Conservation (phyloP, 345 rosid species). For the Salix udensis region DNA sequence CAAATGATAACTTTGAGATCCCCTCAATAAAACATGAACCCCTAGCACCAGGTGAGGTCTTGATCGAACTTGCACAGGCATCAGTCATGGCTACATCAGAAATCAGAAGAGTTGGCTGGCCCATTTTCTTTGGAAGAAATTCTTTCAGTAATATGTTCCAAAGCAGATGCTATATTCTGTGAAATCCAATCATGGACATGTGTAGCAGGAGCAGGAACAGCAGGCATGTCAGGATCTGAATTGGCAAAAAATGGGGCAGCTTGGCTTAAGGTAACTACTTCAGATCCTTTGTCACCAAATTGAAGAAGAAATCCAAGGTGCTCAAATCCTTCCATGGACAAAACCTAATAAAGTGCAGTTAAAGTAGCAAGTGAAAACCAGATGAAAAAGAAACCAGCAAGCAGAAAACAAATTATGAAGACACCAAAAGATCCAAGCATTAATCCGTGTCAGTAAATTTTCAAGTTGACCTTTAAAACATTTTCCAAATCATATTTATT, state of each 20-base stretch:
- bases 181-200: conserved; percentile 93
- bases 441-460: background rate
- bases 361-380: conserved; percentile 22
- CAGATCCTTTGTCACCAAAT: conserved; percentile 83
- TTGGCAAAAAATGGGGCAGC: conserved; percentile 95
- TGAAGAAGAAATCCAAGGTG: conserved; percentile 94
- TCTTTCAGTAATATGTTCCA: conserved; percentile 79
- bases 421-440: background rate
- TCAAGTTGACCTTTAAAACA: background rate
- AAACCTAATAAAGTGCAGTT: conserved; percentile 51
- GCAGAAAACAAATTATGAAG: background rate
- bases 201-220: conserved; percentile 80
- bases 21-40: conserved; percentile 87
- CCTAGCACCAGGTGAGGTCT: conserved; percentile 57
- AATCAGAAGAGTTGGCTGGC: conserved; percentile 62
- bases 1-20: conserved; percentile 77
- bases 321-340: conserved; percentile 88
- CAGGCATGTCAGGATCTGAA: conserved; percentile 99
- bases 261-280: conserved; percentile 75
- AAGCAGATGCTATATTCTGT: conserved; percentile 67
- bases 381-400: background rate
- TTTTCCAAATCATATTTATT: background rate
- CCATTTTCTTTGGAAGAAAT: conserved; percentile 85
- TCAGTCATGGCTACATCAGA: conserved; percentile 93
- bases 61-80: conserved; percentile 65